Conservation (phyloP, 75 land plant species). For the Sequoiadendron giganteum region DNA sequence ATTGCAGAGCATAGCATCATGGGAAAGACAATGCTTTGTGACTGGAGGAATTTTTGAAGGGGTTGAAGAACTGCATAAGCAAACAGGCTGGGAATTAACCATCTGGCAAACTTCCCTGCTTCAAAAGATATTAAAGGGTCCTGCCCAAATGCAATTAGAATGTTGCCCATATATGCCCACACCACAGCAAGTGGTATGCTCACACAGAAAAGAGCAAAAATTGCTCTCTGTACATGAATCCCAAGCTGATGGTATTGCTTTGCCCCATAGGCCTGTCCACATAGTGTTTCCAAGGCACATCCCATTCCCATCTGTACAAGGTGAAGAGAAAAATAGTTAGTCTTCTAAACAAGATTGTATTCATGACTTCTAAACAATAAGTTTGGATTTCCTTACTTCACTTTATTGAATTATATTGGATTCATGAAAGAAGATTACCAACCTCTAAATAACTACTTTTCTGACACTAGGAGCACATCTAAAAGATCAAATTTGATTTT, state of each 20-base stretch:
- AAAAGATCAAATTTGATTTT: background rate
- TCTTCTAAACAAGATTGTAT: background rate
- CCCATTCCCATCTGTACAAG: background rate
- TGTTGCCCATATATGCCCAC: conserved; percentile 56
- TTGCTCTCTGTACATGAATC: conserved; percentile 65
- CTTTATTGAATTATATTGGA: background rate
- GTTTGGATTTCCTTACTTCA: background rate
- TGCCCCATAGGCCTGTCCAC: conserved; percentile 89
- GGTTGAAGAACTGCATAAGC: conserved; percentile 73
- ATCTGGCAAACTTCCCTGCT: conserved; percentile 59
- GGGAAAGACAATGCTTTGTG: conserved; percentile 78
- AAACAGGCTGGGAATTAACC: conserved; percentile 68
- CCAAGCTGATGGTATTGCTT: conserved; percentile 76
- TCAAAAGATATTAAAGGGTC: conserved; percentile 47
- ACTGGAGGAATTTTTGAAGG: conserved; percentile 57
- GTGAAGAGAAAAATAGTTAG: background rate
- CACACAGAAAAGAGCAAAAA: conserved; percentile 42
- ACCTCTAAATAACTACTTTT: background rate
- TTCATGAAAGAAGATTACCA: background rate
- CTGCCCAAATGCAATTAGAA: conserved; percentile 59
- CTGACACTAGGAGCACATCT: conserved; percentile 23
- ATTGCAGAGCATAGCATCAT: conserved; percentile 55
- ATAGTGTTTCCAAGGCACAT: conserved; percentile 58
- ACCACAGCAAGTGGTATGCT: conserved; percentile 62
- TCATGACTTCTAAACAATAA: background rate